A percentile compares a stretch with the other conserved stretches of the same genome.
phyloP scores from a whole-genome alignment of 257 asterid species.

The Gentiana macrophylla region DNA sequence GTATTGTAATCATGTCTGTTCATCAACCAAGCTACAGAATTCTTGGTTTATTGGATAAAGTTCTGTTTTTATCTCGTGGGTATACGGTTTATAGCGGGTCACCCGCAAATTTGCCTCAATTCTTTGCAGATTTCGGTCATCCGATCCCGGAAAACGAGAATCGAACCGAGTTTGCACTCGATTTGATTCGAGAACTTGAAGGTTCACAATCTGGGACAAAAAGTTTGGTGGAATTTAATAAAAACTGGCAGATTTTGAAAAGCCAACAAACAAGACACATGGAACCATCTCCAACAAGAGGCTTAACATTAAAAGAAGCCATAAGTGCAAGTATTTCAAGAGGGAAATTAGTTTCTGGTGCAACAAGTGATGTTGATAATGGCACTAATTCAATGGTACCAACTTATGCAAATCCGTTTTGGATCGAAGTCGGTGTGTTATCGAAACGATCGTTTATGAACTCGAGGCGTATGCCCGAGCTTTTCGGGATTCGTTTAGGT shows the following conservation, averaged over 20 bases:
- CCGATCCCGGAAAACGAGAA: constrained; percentile 67
- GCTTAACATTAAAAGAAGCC: constrained; percentile 48
- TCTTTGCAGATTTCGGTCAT: constrained; percentile 60
- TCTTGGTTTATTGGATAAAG: constrained; percentile 41
- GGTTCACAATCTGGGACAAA: constrained; percentile 57
- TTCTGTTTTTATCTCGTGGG: constrained; percentile 60
- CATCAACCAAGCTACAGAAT: constrained; percentile 79
- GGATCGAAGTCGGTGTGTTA: constrained; percentile 43
- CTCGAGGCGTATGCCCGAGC: constrained; percentile 57
- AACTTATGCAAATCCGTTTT: constrained; percentile 51
- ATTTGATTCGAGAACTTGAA: constrained; percentile 58
- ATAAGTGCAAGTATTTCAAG: constrained; percentile 65
- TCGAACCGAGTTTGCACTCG: constrained; percentile 56
- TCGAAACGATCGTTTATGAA: constrained; percentile 45
- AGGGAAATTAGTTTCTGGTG: constrained; percentile 67
- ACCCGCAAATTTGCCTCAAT: constrained; percentile 39
- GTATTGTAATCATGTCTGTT: constrained; percentile 69
- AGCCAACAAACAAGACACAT: not conserved
- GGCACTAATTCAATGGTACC: constrained; percentile 32
- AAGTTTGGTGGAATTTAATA: constrained; percentile 52
- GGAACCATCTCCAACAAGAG: constrained; percentile 7
- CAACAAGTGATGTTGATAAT: constrained; percentile 13
- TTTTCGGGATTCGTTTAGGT: constrained; percentile 42
- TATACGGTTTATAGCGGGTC: constrained; percentile 69
- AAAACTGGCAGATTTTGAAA: constrained; percentile 31